phyloP scores from a whole-genome alignment of 2,329 filamentous ascomycete species.

The Claviceps sp. region DNA sequence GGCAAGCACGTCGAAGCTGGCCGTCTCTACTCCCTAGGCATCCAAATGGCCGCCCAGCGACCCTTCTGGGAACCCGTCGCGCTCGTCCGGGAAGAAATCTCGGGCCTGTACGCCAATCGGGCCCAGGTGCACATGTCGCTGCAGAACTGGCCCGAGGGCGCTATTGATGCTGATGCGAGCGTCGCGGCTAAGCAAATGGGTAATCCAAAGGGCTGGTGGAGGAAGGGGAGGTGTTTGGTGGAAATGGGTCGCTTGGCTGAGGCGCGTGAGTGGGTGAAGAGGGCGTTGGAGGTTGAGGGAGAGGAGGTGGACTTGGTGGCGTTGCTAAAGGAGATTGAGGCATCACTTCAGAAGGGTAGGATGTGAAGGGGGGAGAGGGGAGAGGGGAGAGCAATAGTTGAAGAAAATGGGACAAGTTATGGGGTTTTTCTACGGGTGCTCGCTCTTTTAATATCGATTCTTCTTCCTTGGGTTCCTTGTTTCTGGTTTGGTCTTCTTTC shows the following conservation, averaged over 20 bases:
- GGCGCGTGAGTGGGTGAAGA: constrained; percentile 64
- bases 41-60: constrained; percentile 74
- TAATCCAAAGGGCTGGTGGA: constrained; percentile 93
- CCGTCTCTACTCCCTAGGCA: constrained; percentile 69
- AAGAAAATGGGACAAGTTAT: neutral
- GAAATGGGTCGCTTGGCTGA: constrained; percentile 87
- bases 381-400: neutral
- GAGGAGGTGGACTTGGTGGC: constrained; percentile 50
- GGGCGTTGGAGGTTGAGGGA: constrained; percentile 72
- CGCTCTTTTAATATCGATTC: too few relatives aligned
- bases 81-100: constrained; percentile 73
- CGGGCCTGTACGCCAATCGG: constrained; percentile 69
- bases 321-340: constrained; percentile 50
- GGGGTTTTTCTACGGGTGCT: neutral
- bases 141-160: constrained; percentile 70
- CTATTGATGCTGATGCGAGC: constrained; percentile 77
- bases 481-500: too few relatives aligned
- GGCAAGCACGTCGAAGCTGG: constrained; percentile 61
- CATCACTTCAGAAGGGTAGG: constrained; percentile 28
- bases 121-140: constrained; percentile 81
- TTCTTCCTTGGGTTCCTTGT: too few relatives aligned
- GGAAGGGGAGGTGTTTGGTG: constrained; percentile 66
- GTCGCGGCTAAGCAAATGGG: constrained; percentile 76
- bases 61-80: constrained; percentile 81
- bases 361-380: neutral